Evolutionary conservation across 805 yeast genomes (phyloP), one percentile per base, ranked within the genome.

Genomic region (Wickerhamiella bombiphila): DNA sequence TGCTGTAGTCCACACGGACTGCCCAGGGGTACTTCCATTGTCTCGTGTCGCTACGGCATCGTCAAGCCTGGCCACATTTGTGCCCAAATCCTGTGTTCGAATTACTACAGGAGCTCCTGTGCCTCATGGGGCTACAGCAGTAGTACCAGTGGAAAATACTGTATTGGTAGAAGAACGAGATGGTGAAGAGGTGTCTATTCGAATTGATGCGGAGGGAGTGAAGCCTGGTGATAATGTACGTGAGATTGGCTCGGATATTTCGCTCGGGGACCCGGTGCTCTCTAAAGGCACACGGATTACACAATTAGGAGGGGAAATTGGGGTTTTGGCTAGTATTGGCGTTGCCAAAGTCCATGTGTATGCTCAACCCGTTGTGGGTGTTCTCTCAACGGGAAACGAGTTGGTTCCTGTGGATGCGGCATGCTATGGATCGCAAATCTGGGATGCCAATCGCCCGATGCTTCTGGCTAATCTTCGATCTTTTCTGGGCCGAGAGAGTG

Each of bases 101-200:
- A 58, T 70, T 19, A 70, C 75, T 1, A 70, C 75, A 0, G 76
- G 76, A 5, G 75, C 76, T 0, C 74, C 74, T 3, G 56, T 70
- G 1, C 75, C 75, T 0, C 52, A 53, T n/a, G 74, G 73, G 2
- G 64, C 73, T 0, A 64, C 65, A 25, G 71, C 74, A 1, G 71
- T 70, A 13, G 63, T 70, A 5, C 68, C 69, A 52, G 74, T 70
- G 2, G 76, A 70, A 46, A 72, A 68, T 43, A 70, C 76, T 0
- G 48, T 47, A 14, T 44, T 69, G 11, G 55, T 54, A 1, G 49
- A 54, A 7, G 47, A 52, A 5, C 56, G 48, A 1, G 64, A 64
- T 39, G 68, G 62, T 1, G 74, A 68, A 43, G 75, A 70, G 45
- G 43, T 55, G 14, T 51, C 45, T 22, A 61, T 70, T 3, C 47